Conservation (phyloP, 1,139 yeast species). For the Candida mesenterica region DNA sequence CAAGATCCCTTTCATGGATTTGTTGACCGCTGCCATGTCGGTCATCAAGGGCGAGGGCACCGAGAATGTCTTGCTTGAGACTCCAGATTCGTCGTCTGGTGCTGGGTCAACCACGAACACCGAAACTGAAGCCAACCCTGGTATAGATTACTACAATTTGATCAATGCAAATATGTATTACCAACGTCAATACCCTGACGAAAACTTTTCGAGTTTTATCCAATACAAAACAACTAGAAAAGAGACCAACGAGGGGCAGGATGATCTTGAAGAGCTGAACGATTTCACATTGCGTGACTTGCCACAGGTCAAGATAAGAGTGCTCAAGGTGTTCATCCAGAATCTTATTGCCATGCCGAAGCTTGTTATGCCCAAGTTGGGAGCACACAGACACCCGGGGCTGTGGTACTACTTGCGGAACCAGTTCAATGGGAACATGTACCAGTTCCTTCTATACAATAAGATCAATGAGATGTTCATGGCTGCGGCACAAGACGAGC, state of each 20-base stretch:
- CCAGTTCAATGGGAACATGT: conserved; percentile 38
- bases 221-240: conserved; percentile 12
- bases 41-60: conserved; percentile 14
- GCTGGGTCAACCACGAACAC: conserved; percentile 8
- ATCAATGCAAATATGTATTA: conserved; percentile 31
- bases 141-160: conserved; percentile 26
- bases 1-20: conserved; percentile 21
- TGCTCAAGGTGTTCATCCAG: conserved; percentile 17
- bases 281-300: conserved; percentile 15
- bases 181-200: conserved; percentile 26
- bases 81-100: conserved; percentile 10
- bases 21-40: conserved; percentile 16
- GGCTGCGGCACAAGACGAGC: conserved; percentile 13
- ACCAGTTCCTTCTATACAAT: conserved; percentile 38
- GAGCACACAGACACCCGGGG: conserved; percentile 43
- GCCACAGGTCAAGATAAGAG: conserved; percentile 14
- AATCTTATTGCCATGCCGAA: conserved; percentile 32
- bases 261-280: conserved; percentile 15
- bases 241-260: conserved; percentile 9
- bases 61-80: conserved; percentile 6
- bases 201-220: conserved; percentile 33
- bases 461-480: conserved; percentile 27
- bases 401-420: conserved; percentile 43
- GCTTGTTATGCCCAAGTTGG: conserved; percentile 35
- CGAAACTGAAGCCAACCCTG: conserved; percentile 15